Evolutionary conservation across 129 eudicot genomes (phyloP).

Genomic region (Saposhnikovia divaricata): DNA sequence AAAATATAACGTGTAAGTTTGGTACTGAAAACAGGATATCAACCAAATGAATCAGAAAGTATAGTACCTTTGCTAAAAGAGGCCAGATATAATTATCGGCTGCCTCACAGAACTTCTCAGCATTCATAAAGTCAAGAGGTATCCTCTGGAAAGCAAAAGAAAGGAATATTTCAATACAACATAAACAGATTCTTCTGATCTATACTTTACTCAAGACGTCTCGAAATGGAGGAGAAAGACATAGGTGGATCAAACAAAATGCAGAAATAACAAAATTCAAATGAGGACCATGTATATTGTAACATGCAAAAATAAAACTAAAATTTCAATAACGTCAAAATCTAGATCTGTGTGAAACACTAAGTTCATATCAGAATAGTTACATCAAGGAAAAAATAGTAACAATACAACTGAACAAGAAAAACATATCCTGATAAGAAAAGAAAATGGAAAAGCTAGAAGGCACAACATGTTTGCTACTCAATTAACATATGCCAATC

Average conservation of each 20-base stretch:
- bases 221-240: not conserved
- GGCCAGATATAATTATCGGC: constrained; percentile 76
- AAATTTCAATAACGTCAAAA: too few relatives aligned
- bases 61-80: constrained; percentile 68
- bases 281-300: not conserved
- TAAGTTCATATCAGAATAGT: not conserved
- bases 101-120: constrained; percentile 62
- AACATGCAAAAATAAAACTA: not conserved
- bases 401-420: not conserved
- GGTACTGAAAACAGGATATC: constrained; percentile 10
- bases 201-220: not conserved
- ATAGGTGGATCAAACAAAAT: not conserved
- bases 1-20: constrained; percentile 12
- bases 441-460: not conserved
- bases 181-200: not conserved
- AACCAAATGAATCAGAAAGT: not conserved
- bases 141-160: constrained; percentile 52
- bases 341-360: too few relatives aligned
- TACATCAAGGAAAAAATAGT: not conserved
- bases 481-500: not conserved
- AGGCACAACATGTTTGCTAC: not conserved
- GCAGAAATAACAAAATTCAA: not conserved
- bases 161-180: constrained; percentile 4
- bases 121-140: constrained; percentile 82
- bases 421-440: not conserved